Evolutionary conservation across 1,139 yeast genomes (phyloP).

Genomic region (Yamadazyma oceani): DNA sequence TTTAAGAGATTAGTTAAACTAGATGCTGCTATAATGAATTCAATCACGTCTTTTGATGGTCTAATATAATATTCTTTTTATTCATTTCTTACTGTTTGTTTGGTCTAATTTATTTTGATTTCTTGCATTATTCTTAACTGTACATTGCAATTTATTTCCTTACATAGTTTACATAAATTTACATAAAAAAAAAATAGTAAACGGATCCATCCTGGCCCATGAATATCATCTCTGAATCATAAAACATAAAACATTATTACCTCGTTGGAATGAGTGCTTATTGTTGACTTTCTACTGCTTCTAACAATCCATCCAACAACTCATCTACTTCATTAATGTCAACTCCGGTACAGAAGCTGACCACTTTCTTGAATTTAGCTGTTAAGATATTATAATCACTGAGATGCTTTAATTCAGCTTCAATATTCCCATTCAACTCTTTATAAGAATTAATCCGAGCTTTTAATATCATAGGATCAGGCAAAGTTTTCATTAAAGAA

Average conservation of each 20-base stretch:
- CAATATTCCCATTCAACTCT: slow-evolving; percentile 29
- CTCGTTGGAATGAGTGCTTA: too few species aligned
- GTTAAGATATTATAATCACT: slow-evolving; percentile 64
- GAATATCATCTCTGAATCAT: too few species aligned
- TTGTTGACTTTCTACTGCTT: slow-evolving; percentile 76
- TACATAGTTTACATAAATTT: slow-evolving; percentile 2
- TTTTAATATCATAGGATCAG: slow-evolving; percentile 61
- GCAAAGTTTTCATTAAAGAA: slow-evolving; percentile 39
- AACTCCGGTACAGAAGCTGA: slow-evolving; percentile 87
- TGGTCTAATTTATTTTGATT: too few species aligned
- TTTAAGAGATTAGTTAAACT: slow-evolving; percentile 78
- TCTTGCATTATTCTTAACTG: neutral
- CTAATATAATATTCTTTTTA: slow-evolving; percentile 43
- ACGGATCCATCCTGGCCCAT: too few species aligned
- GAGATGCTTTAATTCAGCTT: slow-evolving; percentile 55
- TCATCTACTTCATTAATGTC: slow-evolving; percentile 73
- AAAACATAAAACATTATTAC: too few species aligned
- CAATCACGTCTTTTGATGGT: slow-evolving; percentile 79
- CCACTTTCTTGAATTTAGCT: slow-evolving; percentile 82
- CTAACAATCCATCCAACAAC: slow-evolving; percentile 78
- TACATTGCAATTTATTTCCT: neutral
- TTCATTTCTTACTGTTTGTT: too few species aligned
- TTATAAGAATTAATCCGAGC: slow-evolving; percentile 83
- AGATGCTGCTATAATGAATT: slow-evolving; percentile 79
- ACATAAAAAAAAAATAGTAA: neutral